Evolutionary conservation across 176 grass and related monocot species (phyloP).

Genomic region (Pontederia crassipes): DNA sequence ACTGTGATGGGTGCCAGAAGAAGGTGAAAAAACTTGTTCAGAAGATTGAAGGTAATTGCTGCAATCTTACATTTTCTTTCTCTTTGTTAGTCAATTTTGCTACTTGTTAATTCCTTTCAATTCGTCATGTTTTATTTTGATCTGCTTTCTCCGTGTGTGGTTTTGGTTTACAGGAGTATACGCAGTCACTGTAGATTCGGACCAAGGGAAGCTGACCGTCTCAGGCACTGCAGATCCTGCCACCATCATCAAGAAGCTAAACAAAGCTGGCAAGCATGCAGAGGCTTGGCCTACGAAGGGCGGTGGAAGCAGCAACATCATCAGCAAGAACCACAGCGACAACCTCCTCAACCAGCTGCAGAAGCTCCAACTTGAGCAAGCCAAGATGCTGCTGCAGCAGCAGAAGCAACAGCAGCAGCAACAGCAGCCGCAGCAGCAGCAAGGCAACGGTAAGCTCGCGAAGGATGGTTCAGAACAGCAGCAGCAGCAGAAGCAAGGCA

Average conservation of each 20-base stretch:
- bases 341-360: constrained; percentile 42
- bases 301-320: constrained; percentile 5
- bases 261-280: constrained; percentile 78
- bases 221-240: constrained; percentile 52
- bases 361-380: constrained; percentile 27
- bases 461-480: neutral
- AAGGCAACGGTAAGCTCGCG: neutral
- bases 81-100: neutral
- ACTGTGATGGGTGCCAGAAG: constrained; percentile 52
- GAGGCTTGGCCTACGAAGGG: constrained; percentile 61
- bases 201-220: constrained; percentile 65
- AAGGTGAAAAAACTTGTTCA: constrained; percentile 40
- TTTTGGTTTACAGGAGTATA: constrained; percentile 53
- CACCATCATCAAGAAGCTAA: constrained; percentile 78
- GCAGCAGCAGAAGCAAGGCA: neutral
- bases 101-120: neutral
- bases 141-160: neutral
- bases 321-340: constrained; percentile 20
- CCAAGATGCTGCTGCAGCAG: constrained; percentile 18
- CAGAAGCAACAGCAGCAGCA: constrained; percentile 8
- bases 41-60: constrained; percentile 25
- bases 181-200: constrained; percentile 38
- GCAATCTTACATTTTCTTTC: neutral
- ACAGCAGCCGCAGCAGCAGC: neutral
- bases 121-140: neutral